Evolutionary conservation across 352 stramenopile species (phyloP), one percentile per base, ranked within the genome.

Genomic region (Phytopythium litorale): DNA sequence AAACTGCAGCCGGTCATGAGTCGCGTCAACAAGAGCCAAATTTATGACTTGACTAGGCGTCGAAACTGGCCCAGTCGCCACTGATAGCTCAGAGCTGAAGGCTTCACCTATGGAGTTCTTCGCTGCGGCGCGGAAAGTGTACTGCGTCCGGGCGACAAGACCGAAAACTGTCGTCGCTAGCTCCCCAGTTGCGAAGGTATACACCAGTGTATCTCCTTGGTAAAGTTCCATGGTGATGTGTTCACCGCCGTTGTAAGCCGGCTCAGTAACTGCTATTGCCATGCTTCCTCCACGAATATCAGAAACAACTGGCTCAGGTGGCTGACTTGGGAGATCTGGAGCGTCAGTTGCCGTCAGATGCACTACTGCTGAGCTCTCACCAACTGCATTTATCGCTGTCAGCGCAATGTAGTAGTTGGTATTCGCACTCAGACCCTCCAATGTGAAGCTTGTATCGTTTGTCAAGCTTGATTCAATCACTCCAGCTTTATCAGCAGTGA

Each of bases 181-280:
- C 32, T 74, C 66, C 8, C 50, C 64, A 1, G 7, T 21, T 0
- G 15, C 2, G 37, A 89, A 85, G 1, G 21, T 61, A 12, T 79
- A 28, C 7, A 75, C 49, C 8, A n/a, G 18, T 2, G 30, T 56
- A 16, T 23, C n/a, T 15, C 53, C 63, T 18, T 72, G 71, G 30
- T 76, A 76, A 6, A 89, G 60, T 9, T 49, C 37, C 18, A 87
- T 28, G 1, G 62, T 71, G 9, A 79, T 63, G 15, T 55, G 56
- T n/a, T 73, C 76, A 21, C 79, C 79, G 11, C 79, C 79, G 3
- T 51, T 72, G 57, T 89, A 87, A 19, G 2, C 28, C 32, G 79
- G 58, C 5, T 37, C 18, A 28, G 50, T n/a, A 11, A 70, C 60
- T 7, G 48, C 51, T 30, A 79, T 54, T 9, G 54, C 8, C 1